Base-by-base conservation (phyloP, 2,329 filamentous ascomycete species). In the Coniosporium tulheliwenetii region DNA sequence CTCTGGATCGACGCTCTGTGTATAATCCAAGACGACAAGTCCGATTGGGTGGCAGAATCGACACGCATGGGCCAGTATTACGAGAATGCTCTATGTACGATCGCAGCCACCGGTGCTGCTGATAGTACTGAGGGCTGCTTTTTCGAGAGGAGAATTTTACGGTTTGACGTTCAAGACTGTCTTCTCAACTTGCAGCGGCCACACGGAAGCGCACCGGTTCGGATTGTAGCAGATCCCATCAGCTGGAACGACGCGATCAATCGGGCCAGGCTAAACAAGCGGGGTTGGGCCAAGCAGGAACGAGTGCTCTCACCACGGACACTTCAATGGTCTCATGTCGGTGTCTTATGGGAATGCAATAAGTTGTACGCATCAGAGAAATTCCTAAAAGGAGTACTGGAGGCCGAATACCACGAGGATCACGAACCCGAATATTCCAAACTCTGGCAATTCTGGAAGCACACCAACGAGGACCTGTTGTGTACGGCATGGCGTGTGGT, bases 251-350 rank as follows among this genome's bases (percentile, higher is more conserved):
- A 12, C 10, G 10, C 15, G 9, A 14, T n/a, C 19, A 15, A 37
- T 10, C 40, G 45, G 26, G 46, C 37, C 12, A 12, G 10, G 13
- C n/a, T 40, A 12, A 35, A 10, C 5, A 33, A 19, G 15, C 38
- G 46, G 32, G 45, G 29, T 12, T 48, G 45, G 46, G 45, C 40
- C 10, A 19, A 45, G 10, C 46, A 48, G 26, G 46, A 48, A 41
- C 40, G 45, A 8, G 26, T 43, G 10, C 40, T 48, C 30, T 35
- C 46, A 12, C 43, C 45, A 9, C 38, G 46, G 9, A 36, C 39
- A 2, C 30, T 48, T 5, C 33, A 43, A 37, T 47, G 41, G 12
- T 31, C 31, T 10, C 5, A 10, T 1, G 30, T 37, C 29, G 43
- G 47, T 30, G 9, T 48, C 2, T 29, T 45, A 5, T 48, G 40